Conservation (phyloP, 2,329 filamentous ascomycete genomes). For the Macroventuria anomochaeta region DNA sequence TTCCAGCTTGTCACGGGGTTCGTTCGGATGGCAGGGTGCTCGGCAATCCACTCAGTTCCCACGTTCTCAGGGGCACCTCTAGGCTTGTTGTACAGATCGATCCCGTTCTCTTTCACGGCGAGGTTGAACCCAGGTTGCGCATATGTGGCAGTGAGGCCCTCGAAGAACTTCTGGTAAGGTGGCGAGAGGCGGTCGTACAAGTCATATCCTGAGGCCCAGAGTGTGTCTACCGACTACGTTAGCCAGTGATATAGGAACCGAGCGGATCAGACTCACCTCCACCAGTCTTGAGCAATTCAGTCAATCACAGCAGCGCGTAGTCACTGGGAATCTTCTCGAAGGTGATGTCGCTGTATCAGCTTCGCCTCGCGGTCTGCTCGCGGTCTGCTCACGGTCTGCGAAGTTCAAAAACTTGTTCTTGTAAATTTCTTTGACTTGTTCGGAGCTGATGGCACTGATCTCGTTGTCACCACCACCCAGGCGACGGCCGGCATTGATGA, state of each 20-base stretch:
- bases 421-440: slow-evolving; percentile 44
- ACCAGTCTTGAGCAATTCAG: slow-evolving; percentile 43
- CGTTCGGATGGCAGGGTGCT: slow-evolving; percentile 65
- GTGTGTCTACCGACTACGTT: slow-evolving; percentile 31
- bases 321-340: slow-evolving; percentile 51
- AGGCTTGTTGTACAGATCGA: slow-evolving; percentile 55
- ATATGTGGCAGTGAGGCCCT: slow-evolving; percentile 55
- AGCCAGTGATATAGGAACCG: neutral
- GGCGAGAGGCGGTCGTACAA: slow-evolving; percentile 58
- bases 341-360: slow-evolving; percentile 60
- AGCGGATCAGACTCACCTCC: slow-evolving; percentile 13
- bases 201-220: slow-evolving; percentile 50
- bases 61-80: slow-evolving; percentile 63
- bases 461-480: slow-evolving; percentile 40
- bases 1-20: slow-evolving; percentile 47
- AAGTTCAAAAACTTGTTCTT: slow-evolving; percentile 31
- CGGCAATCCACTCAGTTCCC: slow-evolving; percentile 57
- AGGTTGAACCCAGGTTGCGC: slow-evolving; percentile 53
- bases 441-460: slow-evolving; percentile 50
- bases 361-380: slow-evolving; percentile 56
- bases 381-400: slow-evolving; percentile 46
- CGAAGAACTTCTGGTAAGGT: slow-evolving; percentile 58
- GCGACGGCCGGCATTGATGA: slow-evolving; percentile 53
- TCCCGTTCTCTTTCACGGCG: slow-evolving; percentile 49
- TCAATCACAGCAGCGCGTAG: slow-evolving; percentile 47